phyloP scores from a whole-genome alignment of 139 green algal species.

The Chlamydomonas asymmetrica region DNA sequence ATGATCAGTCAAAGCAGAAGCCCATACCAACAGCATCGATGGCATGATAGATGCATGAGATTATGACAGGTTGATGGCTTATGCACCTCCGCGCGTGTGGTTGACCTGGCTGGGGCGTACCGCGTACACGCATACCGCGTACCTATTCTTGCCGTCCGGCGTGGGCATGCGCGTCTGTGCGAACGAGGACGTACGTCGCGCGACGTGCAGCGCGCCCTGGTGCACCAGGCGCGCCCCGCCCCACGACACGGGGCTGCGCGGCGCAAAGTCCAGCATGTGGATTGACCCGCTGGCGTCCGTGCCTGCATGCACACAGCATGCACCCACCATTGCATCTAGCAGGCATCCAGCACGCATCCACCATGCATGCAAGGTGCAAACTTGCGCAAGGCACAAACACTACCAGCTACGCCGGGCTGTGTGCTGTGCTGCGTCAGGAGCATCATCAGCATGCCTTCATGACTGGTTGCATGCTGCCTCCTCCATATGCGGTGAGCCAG shows the following conservation, averaged over 20 bases:
- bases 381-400: not conserved
- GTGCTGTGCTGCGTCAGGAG: too few relatives aligned
- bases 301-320: not conserved
- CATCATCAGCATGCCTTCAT: too few relatives aligned
- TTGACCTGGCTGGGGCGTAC: too few relatives aligned
- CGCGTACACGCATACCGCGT: too few relatives aligned
- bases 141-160: slow-evolving; percentile 37
- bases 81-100: too few relatives aligned
- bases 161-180: slow-evolving; percentile 26
- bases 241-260: slow-evolving; percentile 50
- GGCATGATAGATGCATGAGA: too few relatives aligned
- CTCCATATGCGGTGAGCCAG: too few relatives aligned
- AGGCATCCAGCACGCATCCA: not conserved
- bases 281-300: not conserved
- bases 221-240: slow-evolving; percentile 58
- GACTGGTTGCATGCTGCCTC: too few relatives aligned
- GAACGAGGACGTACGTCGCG: slow-evolving; percentile 22
- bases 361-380: not conserved
- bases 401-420: too few relatives aligned
- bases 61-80: too few relatives aligned
- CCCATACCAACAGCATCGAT: too few relatives aligned
- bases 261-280: not conserved
- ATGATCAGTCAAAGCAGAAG: too few relatives aligned
- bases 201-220: slow-evolving; percentile 47
- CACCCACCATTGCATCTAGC: not conserved